Evolutionary conservation across 139 green algal genomes (phyloP).

Genomic region (Bryopsis sp.): DNA sequence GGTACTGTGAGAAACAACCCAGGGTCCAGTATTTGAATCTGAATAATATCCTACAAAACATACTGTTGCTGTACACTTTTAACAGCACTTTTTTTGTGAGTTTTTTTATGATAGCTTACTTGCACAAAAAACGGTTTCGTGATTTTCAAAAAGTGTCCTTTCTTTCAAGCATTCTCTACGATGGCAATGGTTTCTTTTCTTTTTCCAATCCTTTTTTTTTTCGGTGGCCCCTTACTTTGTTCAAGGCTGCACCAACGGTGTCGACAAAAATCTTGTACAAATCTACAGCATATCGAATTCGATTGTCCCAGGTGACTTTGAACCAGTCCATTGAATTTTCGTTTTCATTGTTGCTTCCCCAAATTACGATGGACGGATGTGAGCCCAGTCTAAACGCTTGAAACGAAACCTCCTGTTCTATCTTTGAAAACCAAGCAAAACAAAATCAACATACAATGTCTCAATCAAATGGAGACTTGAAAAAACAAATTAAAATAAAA

Average conservation of each 20-base stretch:
- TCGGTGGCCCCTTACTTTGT: not conserved
- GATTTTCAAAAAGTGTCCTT: not conserved
- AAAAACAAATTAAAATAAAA: too few species aligned
- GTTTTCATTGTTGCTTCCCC: slow-evolving; percentile 60
- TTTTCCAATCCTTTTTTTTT: not conserved
- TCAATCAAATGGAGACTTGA: too few species aligned
- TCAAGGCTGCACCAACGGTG: not conserved
- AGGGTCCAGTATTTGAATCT: too few species aligned
- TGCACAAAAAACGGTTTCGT: not conserved
- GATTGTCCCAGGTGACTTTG: slow-evolving; percentile 6
- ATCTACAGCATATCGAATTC: not conserved
- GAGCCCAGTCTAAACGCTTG: slow-evolving; percentile 44
- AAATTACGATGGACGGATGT: slow-evolving; percentile 58
- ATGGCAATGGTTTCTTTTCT: not conserved
- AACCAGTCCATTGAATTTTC: slow-evolving; percentile 7
- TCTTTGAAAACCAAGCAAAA: slow-evolving; percentile 24
- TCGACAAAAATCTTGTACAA: not conserved
- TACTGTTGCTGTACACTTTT: too few species aligned
- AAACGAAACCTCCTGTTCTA: slow-evolving; percentile 32
- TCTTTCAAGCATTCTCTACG: too few species aligned
- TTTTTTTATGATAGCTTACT: not conserved
- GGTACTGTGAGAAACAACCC: too few species aligned
- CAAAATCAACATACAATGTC: too few species aligned
- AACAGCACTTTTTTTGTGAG: not conserved
- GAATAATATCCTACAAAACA: too few species aligned